Evolutionary conservation across 2,329 filamentous ascomycete species (phyloP), one percentile per base, ranked within the genome.

Genomic region (Colletotrichum orchidophilum): DNA sequence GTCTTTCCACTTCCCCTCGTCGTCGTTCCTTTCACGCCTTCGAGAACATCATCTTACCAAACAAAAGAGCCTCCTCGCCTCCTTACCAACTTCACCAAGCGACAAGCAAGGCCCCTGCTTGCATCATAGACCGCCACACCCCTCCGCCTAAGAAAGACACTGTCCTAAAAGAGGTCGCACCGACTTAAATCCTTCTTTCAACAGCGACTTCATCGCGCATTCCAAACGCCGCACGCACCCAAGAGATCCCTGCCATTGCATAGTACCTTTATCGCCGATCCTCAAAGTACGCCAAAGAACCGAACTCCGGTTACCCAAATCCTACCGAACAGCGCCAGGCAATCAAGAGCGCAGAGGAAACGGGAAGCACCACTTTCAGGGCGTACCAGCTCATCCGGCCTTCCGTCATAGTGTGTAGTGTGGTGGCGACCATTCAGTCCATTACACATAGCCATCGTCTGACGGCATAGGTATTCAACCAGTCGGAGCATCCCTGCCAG

Each of bases 401-500:
- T 12, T 52, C 46, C 59, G 59, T 62, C 59, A 62, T 35, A 62
- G 12, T 26, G 18, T 31, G 42, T 67, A 62, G 52, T 27, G 39
- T 27, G 39, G 63, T 70, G 67, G 63, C 63, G 57, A 58, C 57
- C 64, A 71, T 26, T 63, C 33, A 60, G 26, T 50, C 58, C 7
- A 67, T 68, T 67, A 60, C 69, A 69, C 69, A 71, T 46, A 21
- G 12, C 39, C 39, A 46, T 71, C n/a, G 57, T 59, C 64, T 59
- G 58, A 63, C 64, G 42, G 64, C 21, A 33, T 15, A n/a, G n/a
- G n/a, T n/a, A n/a, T 53, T 53, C 13, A 52, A n/a, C 27, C 52
- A 66, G 31, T 39, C 64, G 42, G 58, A 63, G 24, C 53, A 71
- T 63, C 69, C 69, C 69, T 71, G 68, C 49, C 66, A 55, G 13